Evolutionary conservation across 148 eudicot species (phyloP).

Genomic region (Rhododendron ovatum): DNA sequence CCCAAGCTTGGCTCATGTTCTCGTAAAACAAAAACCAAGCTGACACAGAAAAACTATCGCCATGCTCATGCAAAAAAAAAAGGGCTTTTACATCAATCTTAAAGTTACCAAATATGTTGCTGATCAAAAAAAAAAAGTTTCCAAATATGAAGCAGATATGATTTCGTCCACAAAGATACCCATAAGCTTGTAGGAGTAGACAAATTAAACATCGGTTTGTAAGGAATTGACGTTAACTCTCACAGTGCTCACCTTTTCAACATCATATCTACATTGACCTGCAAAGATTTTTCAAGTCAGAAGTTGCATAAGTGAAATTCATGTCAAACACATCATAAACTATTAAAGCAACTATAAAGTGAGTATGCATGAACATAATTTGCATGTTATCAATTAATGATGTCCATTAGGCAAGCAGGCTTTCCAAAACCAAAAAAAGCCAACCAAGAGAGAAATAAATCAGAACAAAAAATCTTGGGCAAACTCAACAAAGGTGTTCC

Average conservation of each 20-base stretch:
- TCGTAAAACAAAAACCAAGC: neutral
- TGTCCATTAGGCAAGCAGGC: neutral
- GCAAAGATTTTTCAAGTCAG: constrained; percentile 25
- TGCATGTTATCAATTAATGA: neutral
- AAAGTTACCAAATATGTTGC: neutral
- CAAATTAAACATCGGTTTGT: constrained; percentile 3
- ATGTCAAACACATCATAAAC: neutral
- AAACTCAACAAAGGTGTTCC: neutral
- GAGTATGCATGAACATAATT: neutral
- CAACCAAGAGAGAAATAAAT: neutral
- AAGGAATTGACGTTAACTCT: neutral
- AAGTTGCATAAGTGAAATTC: constrained; percentile 3
- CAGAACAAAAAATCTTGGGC: neutral
- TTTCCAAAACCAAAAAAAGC: neutral
- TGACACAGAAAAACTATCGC: neutral
- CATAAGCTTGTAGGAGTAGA: neutral
- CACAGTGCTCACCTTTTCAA: constrained; percentile 57
- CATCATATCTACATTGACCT: constrained; percentile 69
- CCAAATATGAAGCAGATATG: neutral
- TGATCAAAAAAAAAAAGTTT: neutral
- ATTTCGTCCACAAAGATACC: neutral
- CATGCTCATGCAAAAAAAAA: neutral
- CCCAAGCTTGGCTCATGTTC: neutral
- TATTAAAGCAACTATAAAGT: neutral
- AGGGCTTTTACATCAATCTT: neutral